Evolutionary conservation across 441 rosid genomes (phyloP), one percentile per base, ranked within the genome.

Genomic region (Manihot esculenta): DNA sequence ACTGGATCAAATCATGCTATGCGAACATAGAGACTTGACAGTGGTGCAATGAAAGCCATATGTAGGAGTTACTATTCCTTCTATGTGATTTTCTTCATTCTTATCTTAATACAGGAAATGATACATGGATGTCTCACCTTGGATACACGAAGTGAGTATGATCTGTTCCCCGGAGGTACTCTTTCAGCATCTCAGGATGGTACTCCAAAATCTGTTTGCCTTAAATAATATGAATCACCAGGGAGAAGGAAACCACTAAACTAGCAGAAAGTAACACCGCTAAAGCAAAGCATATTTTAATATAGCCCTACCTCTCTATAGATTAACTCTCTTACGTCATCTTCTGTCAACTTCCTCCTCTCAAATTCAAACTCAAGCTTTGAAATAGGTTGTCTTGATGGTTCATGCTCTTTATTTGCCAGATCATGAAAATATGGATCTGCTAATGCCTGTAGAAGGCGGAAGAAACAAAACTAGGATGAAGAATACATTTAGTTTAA

Each of bases 171-270:
- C 82, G 86, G 67, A 96, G 85, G 81, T 89, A 81, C 84, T 96
- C 98, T 71, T 91, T 85, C 74, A 93, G 86, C 99, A 96, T 91
- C 80, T 96, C 97, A 59, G 99, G 99, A 84, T 96, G 99, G 79
- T 96, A 93, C 88, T 96, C 99, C 74, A 96, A 81, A 76, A 91
- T 93, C 99, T 93, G 83, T 82, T 81, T 69, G 30, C 42, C 77
- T 74, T 64, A 70, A 66, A 57, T n/a, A 49, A 76, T 24, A 77
- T 61, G 56, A 20, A 60, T 18, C 77, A 64, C 35, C 66, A 72
- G 10, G 65, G 9, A 51, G 69, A 8, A 45, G 30, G 49, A 55
- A 10, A 30, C 38, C 11, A 15, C 70, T 42, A 17, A n/a, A 50
- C 68, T 26, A 71, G 58, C 42, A 61, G 62, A 77, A 12, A 30